Evolutionary conservation across 805 yeast species (phyloP).

Genomic region (Brettanomyces bruxellensis): DNA sequence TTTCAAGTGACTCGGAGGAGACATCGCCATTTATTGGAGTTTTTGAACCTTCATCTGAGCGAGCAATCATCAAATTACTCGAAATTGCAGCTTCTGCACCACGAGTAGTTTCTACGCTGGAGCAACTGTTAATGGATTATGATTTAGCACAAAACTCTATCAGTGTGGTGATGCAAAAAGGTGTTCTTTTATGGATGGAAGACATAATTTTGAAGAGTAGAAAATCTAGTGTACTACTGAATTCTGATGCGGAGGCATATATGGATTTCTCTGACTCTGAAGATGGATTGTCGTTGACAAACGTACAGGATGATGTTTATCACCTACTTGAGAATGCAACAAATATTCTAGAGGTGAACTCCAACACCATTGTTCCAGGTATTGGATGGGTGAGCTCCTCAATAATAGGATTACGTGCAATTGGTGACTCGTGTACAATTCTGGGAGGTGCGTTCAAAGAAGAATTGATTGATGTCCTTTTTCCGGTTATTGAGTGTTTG

Average conservation of each 20-base stretch:
- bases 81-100: background rate
- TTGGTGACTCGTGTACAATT: conserved; percentile 24
- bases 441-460: conserved; percentile 33
- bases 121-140: no score
- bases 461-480: conserved; percentile 62
- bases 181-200: no score
- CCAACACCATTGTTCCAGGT: conserved; percentile 4
- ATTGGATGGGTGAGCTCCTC: conserved; percentile 7
- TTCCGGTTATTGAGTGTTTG: conserved; percentile 63
- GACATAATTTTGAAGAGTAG: no score
- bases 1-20: conserved; percentile 3
- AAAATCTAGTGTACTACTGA: no score
- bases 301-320: background rate
- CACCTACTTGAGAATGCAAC: background rate
- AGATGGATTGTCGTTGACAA: no score
- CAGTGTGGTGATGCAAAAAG: no score
- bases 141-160: no score
- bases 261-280: no score
- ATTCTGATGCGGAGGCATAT: no score
- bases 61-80: conserved; percentile 7
- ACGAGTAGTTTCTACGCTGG: no score
- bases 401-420: conserved; percentile 35
- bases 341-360: background rate
- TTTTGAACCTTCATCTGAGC: conserved; percentile 17
- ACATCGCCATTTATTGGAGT: conserved; percentile 12